Conservation (phyloP, 176 grass and related monocot species). For the Juncus inflexus region DNA sequence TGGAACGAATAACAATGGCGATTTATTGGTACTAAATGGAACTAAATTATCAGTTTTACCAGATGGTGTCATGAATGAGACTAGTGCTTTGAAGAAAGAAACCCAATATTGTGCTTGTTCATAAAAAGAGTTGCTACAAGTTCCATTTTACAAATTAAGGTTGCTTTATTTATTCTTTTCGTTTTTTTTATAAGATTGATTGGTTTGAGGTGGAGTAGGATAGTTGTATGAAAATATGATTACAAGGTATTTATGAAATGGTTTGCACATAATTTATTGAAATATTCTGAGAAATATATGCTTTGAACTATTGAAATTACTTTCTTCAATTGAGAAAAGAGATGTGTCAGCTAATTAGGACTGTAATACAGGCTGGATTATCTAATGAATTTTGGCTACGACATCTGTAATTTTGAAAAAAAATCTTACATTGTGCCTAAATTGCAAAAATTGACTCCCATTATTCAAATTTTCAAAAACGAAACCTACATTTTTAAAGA, state of each 20-base stretch:
- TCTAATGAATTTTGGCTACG: background rate
- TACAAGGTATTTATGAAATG: background rate
- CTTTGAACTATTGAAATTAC: conserved; percentile 12
- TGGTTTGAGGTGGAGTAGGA: conserved; percentile 9
- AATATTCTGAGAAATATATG: background rate
- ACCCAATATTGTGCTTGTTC: conserved; percentile 53
- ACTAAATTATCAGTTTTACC: conserved; percentile 29
- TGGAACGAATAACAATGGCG: conserved; percentile 6
- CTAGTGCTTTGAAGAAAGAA: conserved; percentile 50
- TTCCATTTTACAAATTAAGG: background rate
- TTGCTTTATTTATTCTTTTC: conserved; percentile 1
- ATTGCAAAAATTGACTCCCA: no score
- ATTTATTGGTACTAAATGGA: conserved; percentile 49
- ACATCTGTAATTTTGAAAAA: background rate
- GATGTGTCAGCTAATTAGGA: background rate
- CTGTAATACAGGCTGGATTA: background rate
- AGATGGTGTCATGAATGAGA: conserved; percentile 71
- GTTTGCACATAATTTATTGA: background rate
- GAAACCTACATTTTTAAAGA: no score
- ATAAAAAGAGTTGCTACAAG: conserved; percentile 10
- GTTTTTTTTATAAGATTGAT: conserved; percentile 3
- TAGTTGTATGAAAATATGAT: conserved; percentile 20
- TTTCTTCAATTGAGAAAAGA: background rate
- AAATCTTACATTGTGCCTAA: no score
- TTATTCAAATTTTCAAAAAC: no score